Evolutionary conservation across 73 alveolate genomes (phyloP), one percentile per base, ranked within the genome.

Genomic region (Urostyla sp.): DNA sequence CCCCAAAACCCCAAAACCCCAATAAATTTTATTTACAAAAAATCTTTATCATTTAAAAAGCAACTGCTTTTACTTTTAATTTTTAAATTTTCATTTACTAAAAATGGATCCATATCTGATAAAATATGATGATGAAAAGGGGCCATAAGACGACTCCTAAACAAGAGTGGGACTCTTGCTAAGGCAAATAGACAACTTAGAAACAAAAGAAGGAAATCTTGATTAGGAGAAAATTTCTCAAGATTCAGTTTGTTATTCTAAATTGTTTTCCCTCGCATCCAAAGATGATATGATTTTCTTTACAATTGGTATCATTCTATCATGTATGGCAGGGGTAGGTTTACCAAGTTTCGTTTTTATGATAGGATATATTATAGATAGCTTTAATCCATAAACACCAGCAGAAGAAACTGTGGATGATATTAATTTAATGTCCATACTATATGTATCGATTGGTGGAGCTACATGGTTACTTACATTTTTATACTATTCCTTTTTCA

Each of bases 311-410:
- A 32, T 26, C 13, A 10, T 53, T 2, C 13, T 59, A 1, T 48
- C 76, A n/a, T n/a, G 53, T 1, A 69, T 43, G 0, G 59, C 55
- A 28, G 95, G 95, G 28, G 79, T 60, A n/a, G 45, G 80, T 16
- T 31, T 75, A 44, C 95, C 95, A 16, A 38, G 77, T 31, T 84
- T 88, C 38, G 90, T 77, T 26, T 74, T 88, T n/a, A 59, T 89
- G 28, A 80, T 84, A 37, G 95, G 92, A 1, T 61, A 74, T 8
- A 69, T 89, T 85, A 84, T 91, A 7, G 92, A 89, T 76, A 67
- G 92, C n/a, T 89, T 89, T 44, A 58, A 51, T 21, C 69, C 90
- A 1, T 51, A 45, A 1, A 49, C 48, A 18, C 75, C 59, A 24
- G 69, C 87, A 20, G 85, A 56, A 0, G 79, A 75, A 13, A 13